phyloP scores from a whole-genome alignment of 148 eudicot species.

The Selenicereus undatus region DNA sequence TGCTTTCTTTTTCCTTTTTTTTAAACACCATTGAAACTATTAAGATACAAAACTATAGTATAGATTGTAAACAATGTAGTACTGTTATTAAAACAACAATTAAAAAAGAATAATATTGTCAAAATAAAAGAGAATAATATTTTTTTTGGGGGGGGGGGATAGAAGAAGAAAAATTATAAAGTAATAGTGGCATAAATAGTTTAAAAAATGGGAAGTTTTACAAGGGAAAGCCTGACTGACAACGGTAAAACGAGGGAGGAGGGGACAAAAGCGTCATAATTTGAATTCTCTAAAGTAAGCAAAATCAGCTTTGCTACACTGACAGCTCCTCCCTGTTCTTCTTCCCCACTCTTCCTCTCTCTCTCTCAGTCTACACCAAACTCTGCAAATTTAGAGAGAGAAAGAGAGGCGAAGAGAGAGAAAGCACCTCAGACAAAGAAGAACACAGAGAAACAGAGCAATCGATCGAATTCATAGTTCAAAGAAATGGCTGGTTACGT shows the following conservation, averaged over 20 bases:
- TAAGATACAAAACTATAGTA: no score
- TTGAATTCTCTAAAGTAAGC: conserved; percentile 42
- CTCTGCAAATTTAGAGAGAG: conserved; percentile 8
- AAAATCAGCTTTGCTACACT: conserved; percentile 23
- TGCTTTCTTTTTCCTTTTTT: no score
- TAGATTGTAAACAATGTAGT: no score
- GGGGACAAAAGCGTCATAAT: conserved; percentile 58
- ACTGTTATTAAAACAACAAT: no score
- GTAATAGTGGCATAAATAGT: no score
- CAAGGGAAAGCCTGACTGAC: neutral
- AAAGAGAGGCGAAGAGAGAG: conserved; percentile 17
- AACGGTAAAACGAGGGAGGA: conserved; percentile 38
- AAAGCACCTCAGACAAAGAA: neutral
- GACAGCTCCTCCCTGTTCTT: conserved; percentile 65
- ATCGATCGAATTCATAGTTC: neutral
- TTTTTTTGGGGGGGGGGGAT: no score
- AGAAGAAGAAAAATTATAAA: no score
- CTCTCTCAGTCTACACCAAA: conserved; percentile 12
- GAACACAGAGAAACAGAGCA: neutral
- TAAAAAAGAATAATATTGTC: no score
- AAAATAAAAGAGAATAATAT: no score
- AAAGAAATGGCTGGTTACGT: conserved; percentile 67
- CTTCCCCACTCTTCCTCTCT: conserved; percentile 4
- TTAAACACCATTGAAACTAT: no score
- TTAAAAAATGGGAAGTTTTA: neutral